These are phyloP conservation scores for Cenchrus purpureus DNA, from an alignment of 176 grass and related monocot genomes.

Conservation along the genomic window DNA sequence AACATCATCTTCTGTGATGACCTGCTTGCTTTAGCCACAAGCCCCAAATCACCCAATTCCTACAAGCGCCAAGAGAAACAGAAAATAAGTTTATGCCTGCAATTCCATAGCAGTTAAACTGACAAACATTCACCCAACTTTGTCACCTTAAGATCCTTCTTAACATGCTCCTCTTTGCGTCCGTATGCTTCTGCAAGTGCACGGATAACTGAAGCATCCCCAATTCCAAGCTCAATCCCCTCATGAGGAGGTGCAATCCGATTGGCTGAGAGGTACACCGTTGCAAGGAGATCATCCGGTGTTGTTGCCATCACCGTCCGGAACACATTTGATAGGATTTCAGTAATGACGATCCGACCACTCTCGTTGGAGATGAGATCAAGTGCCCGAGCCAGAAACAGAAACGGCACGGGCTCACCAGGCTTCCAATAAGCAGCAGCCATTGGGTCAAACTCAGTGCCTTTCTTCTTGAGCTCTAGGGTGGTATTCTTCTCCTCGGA, in stretches of 20 bases:
- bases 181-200: conserved; percentile 95
- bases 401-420: conserved; percentile 77
- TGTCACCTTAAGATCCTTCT: conserved; percentile 85
- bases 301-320: conserved; percentile 81
- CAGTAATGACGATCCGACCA: conserved; percentile 79
- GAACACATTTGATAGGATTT: conserved; percentile 92
- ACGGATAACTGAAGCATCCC: conserved; percentile 82
- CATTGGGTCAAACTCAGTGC: conserved; percentile 69
- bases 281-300: conserved; percentile 77
- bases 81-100: conserved; percentile 4
- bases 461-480: conserved; percentile 85
- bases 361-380: conserved; percentile 94
- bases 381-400: conserved; percentile 79
- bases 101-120: conserved; percentile 10
- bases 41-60: conserved; percentile 97
- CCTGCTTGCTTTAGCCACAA: conserved; percentile 96
- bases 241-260: conserved; percentile 89
- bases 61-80: conserved; percentile 37
- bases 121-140: conserved; percentile 23
- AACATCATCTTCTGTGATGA: conserved; percentile 90
- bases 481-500: conserved; percentile 46
- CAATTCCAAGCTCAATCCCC: conserved; percentile 93
- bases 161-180: conserved; percentile 94
- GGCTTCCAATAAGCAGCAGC: conserved; percentile 80
- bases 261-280: conserved; percentile 91